Base-by-base conservation (phyloP, 2,329 filamentous ascomycete genomes). In the Aureobasidium uvarum region DNA sequence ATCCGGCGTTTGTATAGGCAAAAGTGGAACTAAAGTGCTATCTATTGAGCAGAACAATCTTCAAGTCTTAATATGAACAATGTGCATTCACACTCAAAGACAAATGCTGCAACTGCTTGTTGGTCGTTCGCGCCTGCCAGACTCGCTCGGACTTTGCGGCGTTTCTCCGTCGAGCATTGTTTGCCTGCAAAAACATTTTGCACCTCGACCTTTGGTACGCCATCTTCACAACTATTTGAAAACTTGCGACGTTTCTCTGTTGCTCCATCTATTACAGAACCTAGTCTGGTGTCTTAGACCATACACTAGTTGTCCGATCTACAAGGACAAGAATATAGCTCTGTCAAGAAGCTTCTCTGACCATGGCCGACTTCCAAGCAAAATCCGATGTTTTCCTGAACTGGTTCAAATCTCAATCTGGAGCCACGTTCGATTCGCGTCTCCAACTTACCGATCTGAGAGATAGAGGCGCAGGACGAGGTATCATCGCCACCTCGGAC, bases 401-500 rank as follows among this genome's bases (percentile, higher is more conserved):
- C 64, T 90, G 86, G 86, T 80, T 89, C 43, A 74, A 76, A 50
- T 77, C 77, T 50, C 77, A 78, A 36, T 82, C 63, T 23, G 63
- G 83, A 46, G 83, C 85, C 56, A 79, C 77, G 39, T 78, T 88
- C 68, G 88, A 79, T 69, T 74, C 80, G 41, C 87, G 87, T 70
- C 83, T 89, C 68, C 73, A 77, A 67, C 73, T 89, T 33, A 79
- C 79, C 58, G 86, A 89, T 76, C 74, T 89, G 65, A 80, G 86
- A 72, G 74, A 77, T 62, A 76, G 77, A 68, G 80, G 81, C 73
- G 82, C 83, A 71, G 86, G 87, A 66, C 79, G 86, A 78, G 87
- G 86, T 70, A 82, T 89, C 71, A 81, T 96, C 71, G 90, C 92
- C 31, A 83, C 79, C 25, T 75, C 83, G 66, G 85, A 91, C 68